Conservation (phyloP, 2,329 filamentous ascomycete species). For the Penicillium nordicum region DNA sequence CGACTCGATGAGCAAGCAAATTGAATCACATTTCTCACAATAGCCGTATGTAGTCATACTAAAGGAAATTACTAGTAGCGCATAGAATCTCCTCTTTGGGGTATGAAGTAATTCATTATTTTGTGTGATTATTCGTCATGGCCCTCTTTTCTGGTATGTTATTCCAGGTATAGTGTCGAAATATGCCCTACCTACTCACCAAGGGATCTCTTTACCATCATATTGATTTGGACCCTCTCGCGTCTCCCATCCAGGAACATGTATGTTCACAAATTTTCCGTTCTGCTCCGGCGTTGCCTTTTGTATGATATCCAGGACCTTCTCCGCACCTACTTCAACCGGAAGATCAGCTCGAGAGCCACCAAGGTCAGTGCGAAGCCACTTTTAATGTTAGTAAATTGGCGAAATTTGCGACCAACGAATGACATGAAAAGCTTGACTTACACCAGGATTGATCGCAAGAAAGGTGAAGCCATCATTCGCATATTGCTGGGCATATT, state of each 20-base stretch:
- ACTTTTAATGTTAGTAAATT: constrained; percentile 31
- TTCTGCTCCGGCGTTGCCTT: constrained; percentile 38
- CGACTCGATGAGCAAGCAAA: neutral
- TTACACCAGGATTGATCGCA: constrained; percentile 46
- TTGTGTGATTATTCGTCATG: neutral
- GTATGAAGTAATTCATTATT: neutral
- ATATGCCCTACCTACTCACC: constrained; percentile 19
- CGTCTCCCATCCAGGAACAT: constrained; percentile 36
- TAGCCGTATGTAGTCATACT: too few relatives aligned
- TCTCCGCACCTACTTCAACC: constrained; percentile 39
- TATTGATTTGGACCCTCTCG: constrained; percentile 40
- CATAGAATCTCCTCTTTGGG: too few relatives aligned
- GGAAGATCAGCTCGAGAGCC: constrained; percentile 42
- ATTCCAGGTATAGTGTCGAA: neutral
- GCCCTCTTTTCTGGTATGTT: neutral
- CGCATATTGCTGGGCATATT: constrained; percentile 28
- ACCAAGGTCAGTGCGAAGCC: constrained; percentile 48
- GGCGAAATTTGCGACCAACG: neutral
- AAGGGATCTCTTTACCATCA: constrained; percentile 34
- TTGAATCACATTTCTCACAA: neutral
- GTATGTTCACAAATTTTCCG: constrained; percentile 50
- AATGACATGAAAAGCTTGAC: constrained; percentile 13
- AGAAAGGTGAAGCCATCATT: constrained; percentile 45
- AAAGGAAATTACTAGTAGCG: neutral
- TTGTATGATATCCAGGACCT: constrained; percentile 46